Base-by-base conservation (phyloP, 106 monocot genomes). In the Agapanthus africanus region DNA sequence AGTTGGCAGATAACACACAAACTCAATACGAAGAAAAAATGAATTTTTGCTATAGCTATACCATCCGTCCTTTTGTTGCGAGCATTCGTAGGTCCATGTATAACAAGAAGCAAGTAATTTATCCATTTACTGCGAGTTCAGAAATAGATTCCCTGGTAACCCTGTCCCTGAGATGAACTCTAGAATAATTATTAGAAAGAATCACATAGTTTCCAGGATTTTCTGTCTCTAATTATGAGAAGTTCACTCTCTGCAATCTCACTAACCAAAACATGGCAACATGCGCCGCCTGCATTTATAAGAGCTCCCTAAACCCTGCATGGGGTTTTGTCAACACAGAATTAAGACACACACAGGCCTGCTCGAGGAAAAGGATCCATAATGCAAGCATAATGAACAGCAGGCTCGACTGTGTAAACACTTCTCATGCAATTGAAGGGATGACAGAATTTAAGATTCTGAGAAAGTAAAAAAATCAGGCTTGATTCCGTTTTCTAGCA, bases 301-400 rank as follows among this genome's bases (percentile, higher is more conserved):
- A 87, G 70, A 14, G 82, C 82, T 57, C 82, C 82, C 86, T 82
- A 87, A 11, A 83, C 79, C 36, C 79, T 77, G 79, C 82, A 77
- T 79, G 75, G 31, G 79, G 79, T 63, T 70, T 36, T 6, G 75
- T 31, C 2, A 50, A 0, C 82, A 86, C 77, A n/a, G 33, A 68
- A 50, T 79, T 73, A 13, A 79, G 44, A 7, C 82, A 44, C 0
- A 77, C 56, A 64, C 64, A 74, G 13, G 86, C 82, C n/a, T 50
- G 69, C 52, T 64, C 77, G 70, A 65, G 79, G 79, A 63, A 71
- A 70, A 11, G 83, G 77, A 80, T 87, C 79, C 2, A 87, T 71
- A 54, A 87, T 70, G 71, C 82, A 83, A 39, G 82, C 82, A 63
- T 74, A 83, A 72, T 86, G 85, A 27, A 79, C 78, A 5, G 37